phyloP scores from a whole-genome alignment of 176 grass and related monocot species.

The Tuctoria greenei region DNA sequence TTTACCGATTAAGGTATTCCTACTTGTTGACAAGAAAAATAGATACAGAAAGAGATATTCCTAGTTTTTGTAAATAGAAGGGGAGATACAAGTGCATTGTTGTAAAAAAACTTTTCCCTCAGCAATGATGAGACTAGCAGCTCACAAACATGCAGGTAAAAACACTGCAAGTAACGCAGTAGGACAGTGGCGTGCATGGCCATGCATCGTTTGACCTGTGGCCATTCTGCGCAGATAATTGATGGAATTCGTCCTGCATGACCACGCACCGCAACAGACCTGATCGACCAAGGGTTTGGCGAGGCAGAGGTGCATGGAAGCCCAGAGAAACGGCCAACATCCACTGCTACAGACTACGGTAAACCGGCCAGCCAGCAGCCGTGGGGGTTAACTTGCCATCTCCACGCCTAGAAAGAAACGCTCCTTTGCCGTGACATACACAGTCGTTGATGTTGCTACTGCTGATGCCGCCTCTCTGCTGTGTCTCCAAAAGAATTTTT shows the following conservation, averaged over 20 bases:
- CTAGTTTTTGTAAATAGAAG: neutral
- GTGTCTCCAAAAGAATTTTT: constrained; percentile 17
- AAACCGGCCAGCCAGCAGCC: neutral
- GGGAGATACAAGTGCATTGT: neutral
- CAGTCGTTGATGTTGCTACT: neutral
- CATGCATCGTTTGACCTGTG: constrained; percentile 33
- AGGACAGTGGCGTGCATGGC: constrained; percentile 38
- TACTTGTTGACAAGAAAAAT: neutral
- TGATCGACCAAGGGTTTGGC: constrained; percentile 25
- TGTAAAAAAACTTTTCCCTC: neutral
- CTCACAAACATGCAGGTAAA: constrained; percentile 37
- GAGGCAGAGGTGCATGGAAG: neutral
- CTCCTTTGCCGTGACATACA: constrained; percentile 19
- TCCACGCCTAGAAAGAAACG: constrained; percentile 32
- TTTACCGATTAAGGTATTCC: neutral
- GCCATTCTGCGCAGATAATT: constrained; percentile 37
- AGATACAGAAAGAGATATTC: neutral
- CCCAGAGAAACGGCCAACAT: constrained; percentile 30
- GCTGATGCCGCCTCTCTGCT: neutral
- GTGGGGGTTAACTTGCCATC: neutral
- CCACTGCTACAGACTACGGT: neutral
- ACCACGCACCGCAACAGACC: neutral
- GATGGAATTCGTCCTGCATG: constrained; percentile 44
- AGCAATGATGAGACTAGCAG: constrained; percentile 32
- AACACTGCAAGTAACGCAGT: neutral